Evolutionary conservation across 2,329 filamentous ascomycete species (phyloP).

Genomic region (Coniella vitis): DNA sequence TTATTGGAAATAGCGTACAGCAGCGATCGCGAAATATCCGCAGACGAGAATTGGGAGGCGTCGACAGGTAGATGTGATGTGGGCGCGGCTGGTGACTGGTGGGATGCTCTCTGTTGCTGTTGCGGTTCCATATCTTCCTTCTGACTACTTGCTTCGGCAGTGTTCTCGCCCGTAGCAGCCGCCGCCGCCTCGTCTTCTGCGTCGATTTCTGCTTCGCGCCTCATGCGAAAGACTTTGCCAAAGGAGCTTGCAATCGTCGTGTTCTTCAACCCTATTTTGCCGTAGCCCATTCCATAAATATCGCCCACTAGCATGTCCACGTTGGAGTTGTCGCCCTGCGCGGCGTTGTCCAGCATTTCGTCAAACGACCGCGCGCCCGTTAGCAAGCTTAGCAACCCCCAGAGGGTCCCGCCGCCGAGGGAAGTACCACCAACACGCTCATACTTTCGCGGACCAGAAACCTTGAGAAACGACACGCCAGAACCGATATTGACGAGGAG

Average conservation of each 20-base stretch:
- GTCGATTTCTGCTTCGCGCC: slow-evolving; percentile 70
- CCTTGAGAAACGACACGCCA: slow-evolving; percentile 94
- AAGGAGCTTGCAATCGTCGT: slow-evolving; percentile 94
- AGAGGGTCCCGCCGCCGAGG: slow-evolving; percentile 92
- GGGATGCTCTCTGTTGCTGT: slow-evolving; percentile 16
- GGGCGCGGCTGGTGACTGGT: slow-evolving; percentile 18
- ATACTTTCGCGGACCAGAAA: slow-evolving; percentile 79
- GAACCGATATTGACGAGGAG: slow-evolving; percentile 97
- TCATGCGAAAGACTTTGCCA: slow-evolving; percentile 93
- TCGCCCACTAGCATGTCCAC: slow-evolving; percentile 97
- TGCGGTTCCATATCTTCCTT: slow-evolving; percentile 17
- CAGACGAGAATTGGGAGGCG: slow-evolving; percentile 55
- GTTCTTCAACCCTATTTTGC: slow-evolving; percentile 92
- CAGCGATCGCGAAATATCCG: slow-evolving; percentile 85
- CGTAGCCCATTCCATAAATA: slow-evolving; percentile 94
- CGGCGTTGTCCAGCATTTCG: slow-evolving; percentile 91
- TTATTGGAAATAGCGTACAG: slow-evolving; percentile 97
- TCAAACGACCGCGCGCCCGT: slow-evolving; percentile 96
- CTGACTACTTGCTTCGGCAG: no score
- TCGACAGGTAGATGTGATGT: slow-evolving; percentile 14
- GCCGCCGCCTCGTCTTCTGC: slow-evolving; percentile 63
- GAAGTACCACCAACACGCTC: slow-evolving; percentile 92
- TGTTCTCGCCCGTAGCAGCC: slow-evolving; percentile 41
- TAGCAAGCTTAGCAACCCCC: slow-evolving; percentile 85
- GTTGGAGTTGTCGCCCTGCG: slow-evolving; percentile 81